Percentiles rank a stretch among this genome's conserved stretches.
These are phyloP conservation scores for Debaryomyces singareniensis DNA, from an alignment of 1,139 yeast genomes.

Conservation along the genomic window DNA sequence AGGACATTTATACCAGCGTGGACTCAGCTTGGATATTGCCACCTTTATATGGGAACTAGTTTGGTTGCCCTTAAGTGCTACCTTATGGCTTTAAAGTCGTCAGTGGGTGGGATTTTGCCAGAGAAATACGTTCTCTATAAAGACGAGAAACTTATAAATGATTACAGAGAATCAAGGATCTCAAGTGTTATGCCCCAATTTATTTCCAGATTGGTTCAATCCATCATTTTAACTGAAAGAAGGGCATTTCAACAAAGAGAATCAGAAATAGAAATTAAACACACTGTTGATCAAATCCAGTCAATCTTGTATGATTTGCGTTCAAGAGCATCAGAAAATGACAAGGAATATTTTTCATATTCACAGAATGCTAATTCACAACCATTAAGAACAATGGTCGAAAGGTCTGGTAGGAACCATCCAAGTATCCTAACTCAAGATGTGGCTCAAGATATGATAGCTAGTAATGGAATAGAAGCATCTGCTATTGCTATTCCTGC, in stretches of 20 bases:
- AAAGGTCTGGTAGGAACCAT: slow-evolving; percentile 25
- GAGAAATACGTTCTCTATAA: slow-evolving; percentile 14
- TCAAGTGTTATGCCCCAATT: slow-evolving; percentile 32
- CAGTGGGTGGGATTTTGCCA: slow-evolving; percentile 29
- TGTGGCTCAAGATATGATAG: slow-evolving; percentile 31
- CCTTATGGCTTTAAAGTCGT: slow-evolving; percentile 23
- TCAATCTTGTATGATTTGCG: slow-evolving; percentile 21
- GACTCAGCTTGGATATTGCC: slow-evolving; percentile 43
- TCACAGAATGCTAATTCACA: slow-evolving; percentile 21
- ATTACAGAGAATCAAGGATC: slow-evolving; percentile 18
- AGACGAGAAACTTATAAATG: slow-evolving; percentile 7
- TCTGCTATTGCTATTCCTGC: slow-evolving; percentile 14
- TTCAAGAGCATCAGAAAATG: slow-evolving; percentile 19
- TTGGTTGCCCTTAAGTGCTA: slow-evolving; percentile 30
- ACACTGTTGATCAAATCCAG: slow-evolving; percentile 22
- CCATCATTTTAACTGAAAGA: slow-evolving; percentile 32
- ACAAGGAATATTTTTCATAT: slow-evolving; percentile 23
- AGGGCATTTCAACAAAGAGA: slow-evolving; percentile 36
- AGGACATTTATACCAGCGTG: slow-evolving; percentile 37
- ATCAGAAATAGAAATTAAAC: slow-evolving; percentile 15
- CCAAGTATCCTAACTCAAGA: slow-evolving; percentile 37
- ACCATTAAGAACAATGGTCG: slow-evolving; percentile 22
- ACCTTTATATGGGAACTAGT: slow-evolving; percentile 36
- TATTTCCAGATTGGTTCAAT: slow-evolving; percentile 29
- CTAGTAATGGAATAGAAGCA: slow-evolving; percentile 21